Conservation (phyloP, 495 filamentous ascomycete genomes). For the Echria macrotheca region DNA sequence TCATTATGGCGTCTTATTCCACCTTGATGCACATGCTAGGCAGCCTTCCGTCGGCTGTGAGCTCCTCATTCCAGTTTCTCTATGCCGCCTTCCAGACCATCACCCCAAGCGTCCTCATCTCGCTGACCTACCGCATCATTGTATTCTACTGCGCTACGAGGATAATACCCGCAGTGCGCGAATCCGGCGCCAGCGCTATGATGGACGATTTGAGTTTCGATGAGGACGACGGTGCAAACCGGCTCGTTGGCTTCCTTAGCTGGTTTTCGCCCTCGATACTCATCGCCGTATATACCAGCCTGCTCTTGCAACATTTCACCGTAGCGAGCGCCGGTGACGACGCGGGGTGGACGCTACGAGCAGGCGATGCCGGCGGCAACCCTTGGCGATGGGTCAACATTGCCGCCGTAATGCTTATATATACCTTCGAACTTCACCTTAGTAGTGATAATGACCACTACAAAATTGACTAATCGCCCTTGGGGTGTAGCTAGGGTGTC, state of each 20-base stretch:
- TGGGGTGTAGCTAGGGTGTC: too few relatives aligned
- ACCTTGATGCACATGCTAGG: constrained; percentile 81
- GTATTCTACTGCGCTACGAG: constrained; percentile 94
- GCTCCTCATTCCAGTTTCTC: constrained; percentile 79
- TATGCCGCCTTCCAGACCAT: constrained; percentile 86
- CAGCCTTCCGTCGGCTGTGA: constrained; percentile 73
- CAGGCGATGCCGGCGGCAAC: constrained; percentile 72
- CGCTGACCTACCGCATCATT: constrained; percentile 82
- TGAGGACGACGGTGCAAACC: constrained; percentile 75
- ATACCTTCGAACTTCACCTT: constrained; percentile 81
- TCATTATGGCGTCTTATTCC: constrained; percentile 98
- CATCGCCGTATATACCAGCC: constrained; percentile 92
- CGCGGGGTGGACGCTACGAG: constrained; percentile 76
- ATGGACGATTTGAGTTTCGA: constrained; percentile 78
- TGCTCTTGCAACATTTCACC: constrained; percentile 92
- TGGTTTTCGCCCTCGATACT: constrained; percentile 92
- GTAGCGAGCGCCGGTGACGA: constrained; percentile 60
- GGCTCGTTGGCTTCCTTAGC: constrained; percentile 71
- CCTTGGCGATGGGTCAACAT: constrained; percentile 92
- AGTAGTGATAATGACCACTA: constrained; percentile 81
- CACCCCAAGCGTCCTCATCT: constrained; percentile 90
- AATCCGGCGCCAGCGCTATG: constrained; percentile 74
- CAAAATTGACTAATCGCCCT: constrained; percentile 84
- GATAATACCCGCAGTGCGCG: constrained; percentile 88
- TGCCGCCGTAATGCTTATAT: constrained; percentile 77